Percentiles rank a stretch among this genome's conserved stretches.
These are phyloP conservation scores for Trichosanthes cucumerina DNA, from an alignment of 306 rosid genomes.

Conservation along the genomic window DNA sequence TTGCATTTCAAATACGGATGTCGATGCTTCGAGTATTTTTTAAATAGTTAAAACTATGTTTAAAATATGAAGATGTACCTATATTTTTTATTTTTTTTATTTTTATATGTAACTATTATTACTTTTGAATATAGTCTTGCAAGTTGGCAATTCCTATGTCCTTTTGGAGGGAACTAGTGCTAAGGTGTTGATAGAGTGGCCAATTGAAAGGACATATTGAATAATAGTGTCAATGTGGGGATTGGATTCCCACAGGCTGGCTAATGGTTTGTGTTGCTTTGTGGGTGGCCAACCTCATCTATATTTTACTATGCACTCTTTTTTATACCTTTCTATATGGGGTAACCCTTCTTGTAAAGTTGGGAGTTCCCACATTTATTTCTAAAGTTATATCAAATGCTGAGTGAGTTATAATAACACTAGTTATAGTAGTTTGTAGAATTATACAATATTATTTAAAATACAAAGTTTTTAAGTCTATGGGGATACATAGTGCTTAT, in stretches of 20 bases:
- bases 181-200: neutral
- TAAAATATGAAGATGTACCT: neutral
- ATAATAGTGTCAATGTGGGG: neutral
- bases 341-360: neutral
- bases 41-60: too few relatives aligned
- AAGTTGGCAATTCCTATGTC: neutral
- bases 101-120: neutral
- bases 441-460: too few relatives aligned
- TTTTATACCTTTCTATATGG: neutral
- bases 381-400: too few relatives aligned
- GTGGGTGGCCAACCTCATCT: neutral
- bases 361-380: neutral
- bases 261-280: neutral
- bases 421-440: too few relatives aligned
- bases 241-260: neutral
- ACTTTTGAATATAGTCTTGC: neutral
- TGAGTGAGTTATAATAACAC: too few relatives aligned
- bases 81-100: too few relatives aligned
- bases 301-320: neutral
- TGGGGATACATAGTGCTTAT: too few relatives aligned
- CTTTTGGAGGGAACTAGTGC: neutral
- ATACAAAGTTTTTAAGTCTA: too few relatives aligned
- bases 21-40: too few relatives aligned
- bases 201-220: neutral
- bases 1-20: too few relatives aligned